Evolutionary conservation across 1,139 yeast species (phyloP), one percentile per base, ranked within the genome.

Genomic region (Kazachstania sp.): DNA sequence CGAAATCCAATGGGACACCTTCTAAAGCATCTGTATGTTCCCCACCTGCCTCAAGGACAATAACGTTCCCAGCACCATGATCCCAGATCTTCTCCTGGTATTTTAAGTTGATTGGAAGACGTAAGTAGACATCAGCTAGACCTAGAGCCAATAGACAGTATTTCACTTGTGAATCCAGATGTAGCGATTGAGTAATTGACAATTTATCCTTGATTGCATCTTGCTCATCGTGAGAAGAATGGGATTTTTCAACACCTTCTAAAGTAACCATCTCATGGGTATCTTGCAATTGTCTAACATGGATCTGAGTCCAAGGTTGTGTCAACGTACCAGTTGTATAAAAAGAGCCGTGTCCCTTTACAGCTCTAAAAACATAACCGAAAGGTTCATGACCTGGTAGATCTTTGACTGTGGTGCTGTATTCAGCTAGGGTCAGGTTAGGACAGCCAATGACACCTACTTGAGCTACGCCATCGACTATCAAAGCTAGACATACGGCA

Each of bases 21-120:
- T 97, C 95, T 48, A 76, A 65, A 61, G 90, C 79, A 63, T 92
- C 98, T 13, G 94, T 81, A 28, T 92, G 97, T 46, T 71, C 66
- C 8, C 98, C 98, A 41, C 97, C 97, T 57, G 95, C 86, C 66
- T 94, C 98, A 35, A 78, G 74, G 39, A 94, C 81, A 54, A 92
- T 75, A 12, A 90, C 73, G 57, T 85, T 83, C 5, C 98, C 99
- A 2, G 97, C 95, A 23, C 97, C 97, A 65, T 92, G 99, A 66
- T 92, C 99, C 98, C 98, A 92, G 51, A 92, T 88, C 69, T 94
- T 92, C 64, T 92, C 99, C 59, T 86, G 78, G 65, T 90, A 92
- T 3, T 76, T 69, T 45, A 78, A 75, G 54, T 77, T 80, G 43
- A 83, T 78, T 12, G 99, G 98, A 50, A 94, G 71, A 56, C 99